Conservation (phyloP, 2,329 filamentous ascomycete genomes). For the Canariomyces notabilis region DNA sequence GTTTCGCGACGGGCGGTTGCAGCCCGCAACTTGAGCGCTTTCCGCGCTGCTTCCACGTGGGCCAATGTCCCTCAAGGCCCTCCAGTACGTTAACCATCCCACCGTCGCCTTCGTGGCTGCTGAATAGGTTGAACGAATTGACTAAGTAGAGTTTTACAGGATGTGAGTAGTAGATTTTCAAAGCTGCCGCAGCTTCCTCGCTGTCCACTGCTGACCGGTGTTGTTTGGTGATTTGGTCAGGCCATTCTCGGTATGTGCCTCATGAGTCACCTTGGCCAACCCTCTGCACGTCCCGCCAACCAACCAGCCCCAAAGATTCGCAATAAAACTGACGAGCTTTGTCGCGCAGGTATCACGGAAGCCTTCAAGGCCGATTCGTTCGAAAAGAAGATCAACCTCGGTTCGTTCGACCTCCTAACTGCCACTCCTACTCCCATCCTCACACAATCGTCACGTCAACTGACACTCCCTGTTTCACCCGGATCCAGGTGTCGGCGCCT, state of each 20-base stretch:
- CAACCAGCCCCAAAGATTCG: neutral
- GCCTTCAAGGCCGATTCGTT: conserved; percentile 97
- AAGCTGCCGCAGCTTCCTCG: neutral
- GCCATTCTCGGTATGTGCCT: conserved; percentile 66
- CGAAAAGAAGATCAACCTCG: conserved; percentile 95
- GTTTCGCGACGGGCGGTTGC: conserved; percentile 46
- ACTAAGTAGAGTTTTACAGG: conserved; percentile 17
- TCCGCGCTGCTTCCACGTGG: conserved; percentile 73
- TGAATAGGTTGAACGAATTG: conserved; percentile 8
- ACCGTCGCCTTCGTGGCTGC: neutral
- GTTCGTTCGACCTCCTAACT: conserved; percentile 42
- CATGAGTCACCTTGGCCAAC: neutral
- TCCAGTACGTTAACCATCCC: conserved; percentile 60
- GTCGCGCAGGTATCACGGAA: conserved; percentile 74
- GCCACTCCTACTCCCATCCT: conserved; percentile 7
- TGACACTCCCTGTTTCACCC: conserved; percentile 10
- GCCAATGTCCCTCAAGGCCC: conserved; percentile 87
- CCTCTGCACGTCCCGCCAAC: neutral
- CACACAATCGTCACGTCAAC: neutral
- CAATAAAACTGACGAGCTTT: conserved; percentile 24
- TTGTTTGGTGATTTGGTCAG: conserved; percentile 36
- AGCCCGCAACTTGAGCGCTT: conserved; percentile 37
- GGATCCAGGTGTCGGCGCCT: conserved; percentile 77
- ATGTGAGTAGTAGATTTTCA: conserved; percentile 21
- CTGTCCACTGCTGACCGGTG: conserved; percentile 16